Percentiles rank a stretch among this genome's conserved stretches.
Evolutionary conservation across 768 basidiomycete genomes (phyloP).

Genomic region (Lentinula raphanica): DNA sequence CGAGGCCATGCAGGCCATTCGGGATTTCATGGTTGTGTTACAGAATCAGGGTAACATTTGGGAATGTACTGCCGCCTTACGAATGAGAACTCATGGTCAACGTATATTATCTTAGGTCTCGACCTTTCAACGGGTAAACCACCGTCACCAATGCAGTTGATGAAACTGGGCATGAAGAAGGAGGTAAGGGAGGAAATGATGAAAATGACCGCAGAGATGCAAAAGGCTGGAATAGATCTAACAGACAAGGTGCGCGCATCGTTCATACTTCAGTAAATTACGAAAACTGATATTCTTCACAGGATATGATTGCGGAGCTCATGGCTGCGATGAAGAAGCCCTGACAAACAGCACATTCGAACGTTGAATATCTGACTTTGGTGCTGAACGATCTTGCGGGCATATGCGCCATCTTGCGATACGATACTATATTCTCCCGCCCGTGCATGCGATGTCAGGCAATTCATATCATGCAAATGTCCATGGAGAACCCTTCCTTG

Average conservation of each 20-base stretch:
- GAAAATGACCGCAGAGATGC: slow-evolving; percentile 42
- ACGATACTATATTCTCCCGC: too few species aligned
- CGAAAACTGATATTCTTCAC: background rate
- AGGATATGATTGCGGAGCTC: slow-evolving; percentile 3
- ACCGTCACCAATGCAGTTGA: slow-evolving; percentile 47
- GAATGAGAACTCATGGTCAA: too few species aligned
- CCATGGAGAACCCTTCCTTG: too few species aligned
- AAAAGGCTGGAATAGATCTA: slow-evolving; percentile 56
- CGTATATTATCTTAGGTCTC: slow-evolving; percentile 32
- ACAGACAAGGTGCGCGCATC: slow-evolving; percentile 1
- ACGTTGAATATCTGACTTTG: too few species aligned
- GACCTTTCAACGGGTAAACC: slow-evolving; percentile 37
- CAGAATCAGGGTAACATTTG: slow-evolving; percentile 38
- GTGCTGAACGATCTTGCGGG: too few species aligned
- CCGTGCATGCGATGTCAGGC: too few species aligned
- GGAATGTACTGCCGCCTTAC: background rate
- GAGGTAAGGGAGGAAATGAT: slow-evolving; percentile 47
- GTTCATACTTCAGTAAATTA: background rate
- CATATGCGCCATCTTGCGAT: too few species aligned
- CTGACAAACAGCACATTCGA: background rate
- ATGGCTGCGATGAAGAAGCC: slow-evolving; percentile 6
- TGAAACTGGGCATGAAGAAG: slow-evolving; percentile 46
- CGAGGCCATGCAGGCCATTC: slow-evolving; percentile 43
- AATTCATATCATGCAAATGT: too few species aligned
- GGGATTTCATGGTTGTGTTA: slow-evolving; percentile 39